Percentiles rank a stretch among this genome's conserved stretches.
These are phyloP conservation scores for Hibiscus mutabilis DNA, from an alignment of 345 rosid species.

Conservation along the genomic window DNA sequence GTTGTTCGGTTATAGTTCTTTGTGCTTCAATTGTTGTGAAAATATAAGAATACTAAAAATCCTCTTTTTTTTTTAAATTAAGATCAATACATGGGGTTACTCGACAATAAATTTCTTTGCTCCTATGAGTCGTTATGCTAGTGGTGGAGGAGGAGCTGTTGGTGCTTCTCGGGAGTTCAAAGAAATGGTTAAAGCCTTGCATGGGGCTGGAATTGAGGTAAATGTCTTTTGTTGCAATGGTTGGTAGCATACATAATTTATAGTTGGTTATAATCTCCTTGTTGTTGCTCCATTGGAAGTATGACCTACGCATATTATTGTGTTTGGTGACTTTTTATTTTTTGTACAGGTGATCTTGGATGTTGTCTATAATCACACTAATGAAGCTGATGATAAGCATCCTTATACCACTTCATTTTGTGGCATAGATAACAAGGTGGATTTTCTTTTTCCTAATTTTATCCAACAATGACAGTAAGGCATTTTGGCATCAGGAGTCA, in stretches of 20 bases:
- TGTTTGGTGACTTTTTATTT: slow-evolving; percentile 8
- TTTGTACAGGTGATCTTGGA: slow-evolving; percentile 87
- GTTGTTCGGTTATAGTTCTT: background rate
- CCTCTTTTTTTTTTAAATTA: slow-evolving; percentile 1
- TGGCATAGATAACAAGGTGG: slow-evolving; percentile 91
- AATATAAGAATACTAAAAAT: background rate
- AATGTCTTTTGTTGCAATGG: slow-evolving; percentile 5
- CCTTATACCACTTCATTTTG: slow-evolving; percentile 91
- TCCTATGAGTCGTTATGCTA: slow-evolving; percentile 94
- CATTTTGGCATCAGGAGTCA: background rate
- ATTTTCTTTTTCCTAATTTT: background rate
- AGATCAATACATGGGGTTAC: slow-evolving; percentile 98
- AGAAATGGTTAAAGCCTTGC: slow-evolving; percentile 94
- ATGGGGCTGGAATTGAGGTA: slow-evolving; percentile 90
- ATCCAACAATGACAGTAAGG: background rate
- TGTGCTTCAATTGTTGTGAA: slow-evolving; percentile 1
- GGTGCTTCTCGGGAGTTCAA: slow-evolving; percentile 79
- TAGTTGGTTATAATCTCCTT: slow-evolving; percentile 2
- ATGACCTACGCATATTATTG: background rate
- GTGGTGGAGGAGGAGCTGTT: slow-evolving; percentile 72
- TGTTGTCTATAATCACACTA: slow-evolving; percentile 93
- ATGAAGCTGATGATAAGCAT: slow-evolving; percentile 78
- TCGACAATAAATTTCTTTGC: slow-evolving; percentile 94
- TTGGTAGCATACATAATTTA: background rate
- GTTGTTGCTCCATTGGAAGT: slow-evolving; percentile 9